Evolutionary conservation across 495 filamentous ascomycete genomes (phyloP).

Genomic region (Thermochaetoides thermophila): DNA sequence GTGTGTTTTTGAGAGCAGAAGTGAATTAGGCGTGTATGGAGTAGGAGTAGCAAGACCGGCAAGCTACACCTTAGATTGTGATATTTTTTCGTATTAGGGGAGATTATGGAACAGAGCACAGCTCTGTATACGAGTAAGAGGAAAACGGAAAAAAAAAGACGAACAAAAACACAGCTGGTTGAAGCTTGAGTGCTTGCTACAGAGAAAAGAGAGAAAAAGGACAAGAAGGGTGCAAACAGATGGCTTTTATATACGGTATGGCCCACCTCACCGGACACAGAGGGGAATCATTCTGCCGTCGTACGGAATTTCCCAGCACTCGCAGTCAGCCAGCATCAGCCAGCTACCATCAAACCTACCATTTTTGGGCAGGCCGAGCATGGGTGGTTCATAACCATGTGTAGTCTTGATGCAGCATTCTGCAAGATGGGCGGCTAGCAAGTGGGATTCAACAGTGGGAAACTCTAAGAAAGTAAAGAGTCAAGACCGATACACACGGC

Average conservation of each 20-base stretch:
- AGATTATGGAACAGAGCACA: slow-evolving; percentile 36
- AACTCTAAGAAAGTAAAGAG: not conserved
- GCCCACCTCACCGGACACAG: no score
- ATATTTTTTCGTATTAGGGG: slow-evolving; percentile 22
- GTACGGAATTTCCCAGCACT: no score
- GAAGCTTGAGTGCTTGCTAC: slow-evolving; percentile 62
- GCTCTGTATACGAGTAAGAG: slow-evolving; percentile 34
- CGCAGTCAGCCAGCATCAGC: no score
- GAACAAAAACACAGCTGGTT: slow-evolving; percentile 44
- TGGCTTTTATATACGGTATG: slow-evolving; percentile 40
- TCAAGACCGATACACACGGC: no score
- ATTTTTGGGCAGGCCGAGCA: no score
- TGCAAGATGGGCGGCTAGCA: slow-evolving; percentile 34
- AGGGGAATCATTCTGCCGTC: no score
- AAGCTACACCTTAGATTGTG: slow-evolving; percentile 18
- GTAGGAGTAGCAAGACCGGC: slow-evolving; percentile 34
- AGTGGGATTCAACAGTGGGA: not conserved
- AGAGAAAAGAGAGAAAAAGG: slow-evolving; percentile 41
- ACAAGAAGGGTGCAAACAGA: slow-evolving; percentile 21
- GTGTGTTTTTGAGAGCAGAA: slow-evolving; percentile 24
- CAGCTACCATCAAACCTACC: no score
- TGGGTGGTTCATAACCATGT: no score
- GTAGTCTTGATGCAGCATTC: slow-evolving; percentile 15
- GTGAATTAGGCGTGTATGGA: slow-evolving; percentile 14
- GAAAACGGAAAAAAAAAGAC: slow-evolving; percentile 35